phyloP scores from a whole-genome alignment of 139 green algal species.

The Protoeuglena noctilucae region DNA sequence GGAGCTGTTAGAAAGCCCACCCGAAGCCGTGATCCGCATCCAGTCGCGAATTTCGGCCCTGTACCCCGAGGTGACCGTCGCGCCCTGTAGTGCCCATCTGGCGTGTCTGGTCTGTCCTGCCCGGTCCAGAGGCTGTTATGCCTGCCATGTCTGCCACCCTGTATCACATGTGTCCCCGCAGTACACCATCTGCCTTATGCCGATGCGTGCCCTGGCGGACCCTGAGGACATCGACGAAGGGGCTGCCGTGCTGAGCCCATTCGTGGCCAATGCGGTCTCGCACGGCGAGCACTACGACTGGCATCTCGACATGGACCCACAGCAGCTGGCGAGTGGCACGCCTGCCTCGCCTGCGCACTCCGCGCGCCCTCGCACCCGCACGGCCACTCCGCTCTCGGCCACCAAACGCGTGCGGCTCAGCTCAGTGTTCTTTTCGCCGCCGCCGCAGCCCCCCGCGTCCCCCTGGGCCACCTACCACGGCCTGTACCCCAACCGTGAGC shows the following conservation, averaged over 20 bases:
- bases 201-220: background rate
- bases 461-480: conserved; percentile 34
- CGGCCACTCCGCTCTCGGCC: too few relatives aligned
- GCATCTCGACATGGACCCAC: conserved; percentile 79
- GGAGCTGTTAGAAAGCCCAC: background rate
- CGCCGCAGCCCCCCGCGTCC: background rate
- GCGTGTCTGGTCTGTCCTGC: background rate
- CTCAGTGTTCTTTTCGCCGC: conserved; percentile 5
- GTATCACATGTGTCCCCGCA: background rate
- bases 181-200: background rate
- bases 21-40: background rate
- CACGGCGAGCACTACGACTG: conserved; percentile 46
- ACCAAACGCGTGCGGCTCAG: too few relatives aligned
- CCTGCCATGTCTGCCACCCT: background rate
- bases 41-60: background rate
- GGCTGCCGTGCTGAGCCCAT: conserved; percentile 5
- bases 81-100: too few relatives aligned
- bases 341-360: conserved; percentile 29
- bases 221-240: background rate
- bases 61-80: too few relatives aligned
- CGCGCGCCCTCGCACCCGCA: too few relatives aligned
- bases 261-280: conserved; percentile 69
- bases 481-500: conserved; percentile 53
- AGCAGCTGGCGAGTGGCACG: too few relatives aligned
- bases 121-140: background rate